Evolutionary conservation across 2,329 filamentous ascomycete species (phyloP).

Genomic region (Dactylellina cionopaga): DNA sequence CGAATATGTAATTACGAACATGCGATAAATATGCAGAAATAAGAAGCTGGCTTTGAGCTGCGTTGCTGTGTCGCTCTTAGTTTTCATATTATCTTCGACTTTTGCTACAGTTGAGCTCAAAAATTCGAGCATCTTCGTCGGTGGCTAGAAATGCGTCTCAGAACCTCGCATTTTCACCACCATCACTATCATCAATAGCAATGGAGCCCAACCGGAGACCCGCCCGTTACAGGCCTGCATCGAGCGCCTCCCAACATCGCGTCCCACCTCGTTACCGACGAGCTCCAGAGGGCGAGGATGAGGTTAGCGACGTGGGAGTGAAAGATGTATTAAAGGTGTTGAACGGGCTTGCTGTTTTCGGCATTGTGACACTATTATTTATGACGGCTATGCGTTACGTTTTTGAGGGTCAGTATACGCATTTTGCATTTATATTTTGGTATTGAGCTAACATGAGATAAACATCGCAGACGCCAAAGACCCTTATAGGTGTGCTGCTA

Average conservation of each 20-base stretch:
- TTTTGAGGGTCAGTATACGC: constrained; percentile 20
- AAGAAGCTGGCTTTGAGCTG: too few species aligned
- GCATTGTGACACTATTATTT: constrained; percentile 13
- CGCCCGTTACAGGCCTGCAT: constrained; percentile 12
- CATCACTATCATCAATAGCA: constrained; percentile 6
- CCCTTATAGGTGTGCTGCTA: constrained; percentile 67
- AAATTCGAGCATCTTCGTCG: too few species aligned
- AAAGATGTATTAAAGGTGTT: too few species aligned
- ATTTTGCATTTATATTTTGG: too few species aligned
- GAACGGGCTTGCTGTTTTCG: constrained; percentile 7
- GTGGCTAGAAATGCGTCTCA: too few species aligned
- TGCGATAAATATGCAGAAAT: too few species aligned
- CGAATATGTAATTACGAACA: too few species aligned
- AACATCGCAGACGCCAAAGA: constrained; percentile 62
- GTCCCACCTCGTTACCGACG: constrained; percentile 18
- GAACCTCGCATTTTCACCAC: too few species aligned
- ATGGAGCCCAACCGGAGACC: constrained; percentile 34
- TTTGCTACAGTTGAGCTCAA: too few species aligned
- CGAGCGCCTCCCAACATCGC: background rate
- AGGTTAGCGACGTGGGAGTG: too few species aligned
- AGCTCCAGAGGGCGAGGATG: background rate
- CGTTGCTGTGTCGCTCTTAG: too few species aligned
- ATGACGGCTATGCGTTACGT: constrained; percentile 8
- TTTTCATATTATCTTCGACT: too few species aligned
- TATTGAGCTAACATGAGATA: background rate